Conservation (phyloP, 2,329 filamentous ascomycete genomes). For the Paracamarosporium sp. region DNA sequence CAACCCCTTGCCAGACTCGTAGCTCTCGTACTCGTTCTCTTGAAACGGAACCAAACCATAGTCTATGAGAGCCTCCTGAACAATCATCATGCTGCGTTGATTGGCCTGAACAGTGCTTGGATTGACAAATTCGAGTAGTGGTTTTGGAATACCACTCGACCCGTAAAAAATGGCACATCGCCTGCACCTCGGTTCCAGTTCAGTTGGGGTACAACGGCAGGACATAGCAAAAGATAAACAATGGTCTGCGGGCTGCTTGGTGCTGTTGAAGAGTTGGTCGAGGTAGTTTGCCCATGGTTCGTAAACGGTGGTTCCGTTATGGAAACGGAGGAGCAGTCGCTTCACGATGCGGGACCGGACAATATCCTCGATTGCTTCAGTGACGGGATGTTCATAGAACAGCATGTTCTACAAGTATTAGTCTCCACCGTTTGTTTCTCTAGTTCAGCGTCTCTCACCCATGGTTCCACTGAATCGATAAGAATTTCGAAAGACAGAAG, state of each 20-base stretch:
- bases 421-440: background rate
- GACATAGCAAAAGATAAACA: background rate
- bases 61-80: no score
- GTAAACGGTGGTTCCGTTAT: background rate
- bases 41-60: no score
- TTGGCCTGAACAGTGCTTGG: background rate
- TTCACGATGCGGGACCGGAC: background rate
- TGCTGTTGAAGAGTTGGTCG: background rate
- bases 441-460: background rate
- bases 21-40: no score
- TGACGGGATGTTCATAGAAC: background rate
- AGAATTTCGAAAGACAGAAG: constrained; percentile 17
- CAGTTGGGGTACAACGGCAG: background rate
- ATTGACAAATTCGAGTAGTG: background rate
- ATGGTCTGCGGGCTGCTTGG: background rate
- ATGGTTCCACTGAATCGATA: constrained; percentile 17
- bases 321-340: background rate
- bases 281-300: constrained; percentile 3
- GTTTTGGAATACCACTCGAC: background rate
- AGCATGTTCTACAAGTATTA: background rate
- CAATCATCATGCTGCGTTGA: background rate
- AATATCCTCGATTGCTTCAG: background rate
- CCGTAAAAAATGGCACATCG: background rate
- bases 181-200: background rate
- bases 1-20: no score